Evolutionary conservation across 306 rosid species (phyloP).

Genomic region (Inga laurina): DNA sequence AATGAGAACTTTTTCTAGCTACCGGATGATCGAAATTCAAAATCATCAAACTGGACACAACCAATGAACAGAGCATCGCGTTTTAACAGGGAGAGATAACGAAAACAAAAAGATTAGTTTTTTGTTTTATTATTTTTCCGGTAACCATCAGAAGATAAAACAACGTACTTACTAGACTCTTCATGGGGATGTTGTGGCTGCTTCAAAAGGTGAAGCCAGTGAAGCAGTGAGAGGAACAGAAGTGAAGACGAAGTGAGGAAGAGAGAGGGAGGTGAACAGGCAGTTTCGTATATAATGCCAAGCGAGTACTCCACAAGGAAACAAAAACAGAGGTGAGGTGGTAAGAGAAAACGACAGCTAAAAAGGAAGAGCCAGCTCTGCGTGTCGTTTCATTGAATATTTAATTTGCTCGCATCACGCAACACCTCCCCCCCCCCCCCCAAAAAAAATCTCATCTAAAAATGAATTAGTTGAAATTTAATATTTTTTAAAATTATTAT

Average conservation of each 20-base stretch:
- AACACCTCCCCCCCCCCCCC: too few relatives aligned
- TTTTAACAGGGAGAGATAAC: neutral
- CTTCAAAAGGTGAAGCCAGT: neutral
- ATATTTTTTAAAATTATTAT: too few relatives aligned
- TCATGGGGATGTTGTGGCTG: slow-evolving; percentile 26
- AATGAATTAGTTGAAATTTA: too few relatives aligned
- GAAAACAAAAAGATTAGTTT: neutral
- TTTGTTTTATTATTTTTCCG: neutral
- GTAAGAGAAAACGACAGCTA: slow-evolving; percentile 37
- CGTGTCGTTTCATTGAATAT: slow-evolving; percentile 6
- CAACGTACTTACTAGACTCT: slow-evolving; percentile 59
- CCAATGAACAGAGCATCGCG: neutral
- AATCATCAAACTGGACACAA: neutral
- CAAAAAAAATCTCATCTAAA: too few relatives aligned
- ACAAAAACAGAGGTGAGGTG: neutral
- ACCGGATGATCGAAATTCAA: neutral
- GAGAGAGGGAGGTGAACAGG: slow-evolving; percentile 6
- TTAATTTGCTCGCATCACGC: slow-evolving; percentile 24
- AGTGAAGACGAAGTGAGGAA: neutral
- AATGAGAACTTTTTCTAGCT: neutral
- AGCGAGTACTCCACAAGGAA: slow-evolving; percentile 16
- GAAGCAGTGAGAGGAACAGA: slow-evolving; percentile 17
- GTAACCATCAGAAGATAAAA: neutral
- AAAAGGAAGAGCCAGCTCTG: slow-evolving; percentile 33
- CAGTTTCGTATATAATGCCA: slow-evolving; percentile 29